Evolutionary conservation across 768 basidiomycete species (phyloP).

Genomic region (Serendipita indica): DNA sequence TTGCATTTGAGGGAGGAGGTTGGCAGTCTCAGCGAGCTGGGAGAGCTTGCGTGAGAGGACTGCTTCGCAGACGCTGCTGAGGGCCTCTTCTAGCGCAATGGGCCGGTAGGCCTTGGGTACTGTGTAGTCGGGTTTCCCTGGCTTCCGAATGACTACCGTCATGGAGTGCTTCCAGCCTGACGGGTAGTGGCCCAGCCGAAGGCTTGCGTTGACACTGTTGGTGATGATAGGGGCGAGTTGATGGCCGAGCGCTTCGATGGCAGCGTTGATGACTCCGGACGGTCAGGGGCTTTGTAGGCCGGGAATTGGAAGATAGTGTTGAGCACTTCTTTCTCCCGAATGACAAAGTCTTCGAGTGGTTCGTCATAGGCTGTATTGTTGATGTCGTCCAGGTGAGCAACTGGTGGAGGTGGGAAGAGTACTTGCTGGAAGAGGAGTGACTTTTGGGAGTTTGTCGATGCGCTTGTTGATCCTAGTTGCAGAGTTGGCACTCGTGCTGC

Average conservation of each 20-base stretch:
- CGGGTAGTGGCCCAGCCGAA: constrained; percentile 13
- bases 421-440: background rate
- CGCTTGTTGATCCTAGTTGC: background rate
- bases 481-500: background rate
- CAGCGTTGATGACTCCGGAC: background rate
- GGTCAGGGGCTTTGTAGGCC: background rate
- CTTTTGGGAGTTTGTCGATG: background rate
- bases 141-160: constrained; percentile 14
- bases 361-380: background rate
- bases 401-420: background rate
- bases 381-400: background rate
- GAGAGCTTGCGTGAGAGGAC: constrained; percentile 2
- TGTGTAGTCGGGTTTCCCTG: constrained; percentile 12
- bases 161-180: constrained; percentile 10
- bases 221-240: background rate
- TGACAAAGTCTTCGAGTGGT: background rate
- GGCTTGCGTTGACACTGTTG: background rate
- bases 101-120: constrained; percentile 15
- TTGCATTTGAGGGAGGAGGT: constrained; percentile 13
- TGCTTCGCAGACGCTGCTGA: constrained; percentile 7
- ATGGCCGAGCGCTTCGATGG: background rate
- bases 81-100: constrained; percentile 11
- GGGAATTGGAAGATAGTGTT: background rate
- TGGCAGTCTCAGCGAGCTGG: background rate
- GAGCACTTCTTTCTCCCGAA: background rate